phyloP scores from a whole-genome alignment of 2,329 filamentous ascomycete genomes.

The Neofusicoccum parvum region DNA sequence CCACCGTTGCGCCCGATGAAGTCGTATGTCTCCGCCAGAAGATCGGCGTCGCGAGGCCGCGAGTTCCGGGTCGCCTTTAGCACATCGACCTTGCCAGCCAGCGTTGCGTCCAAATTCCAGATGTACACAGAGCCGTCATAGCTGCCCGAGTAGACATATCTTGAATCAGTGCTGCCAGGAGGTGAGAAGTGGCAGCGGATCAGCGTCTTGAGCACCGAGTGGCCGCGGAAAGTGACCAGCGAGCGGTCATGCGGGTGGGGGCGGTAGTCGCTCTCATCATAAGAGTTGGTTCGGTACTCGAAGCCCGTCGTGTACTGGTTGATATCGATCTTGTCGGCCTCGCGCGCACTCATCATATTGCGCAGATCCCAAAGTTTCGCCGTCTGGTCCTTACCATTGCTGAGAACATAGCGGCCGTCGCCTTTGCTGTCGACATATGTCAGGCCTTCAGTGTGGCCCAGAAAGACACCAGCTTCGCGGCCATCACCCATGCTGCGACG shows the following conservation, averaged over 20 bases:
- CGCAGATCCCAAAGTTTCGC: slow-evolving; percentile 97
- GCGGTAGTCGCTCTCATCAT: slow-evolving; percentile 66
- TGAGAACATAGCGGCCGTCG: slow-evolving; percentile 85
- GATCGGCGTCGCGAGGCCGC: slow-evolving; percentile 57
- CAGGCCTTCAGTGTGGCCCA: slow-evolving; percentile 66
- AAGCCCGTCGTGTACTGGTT: slow-evolving; percentile 64
- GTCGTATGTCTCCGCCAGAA: slow-evolving; percentile 59
- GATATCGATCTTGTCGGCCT: slow-evolving; percentile 60
- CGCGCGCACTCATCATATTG: slow-evolving; percentile 77
- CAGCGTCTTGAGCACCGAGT: slow-evolving; percentile 83
- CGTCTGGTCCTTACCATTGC: slow-evolving; percentile 93
- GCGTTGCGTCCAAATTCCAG: slow-evolving; percentile 89
- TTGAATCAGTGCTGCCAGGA: slow-evolving; percentile 77
- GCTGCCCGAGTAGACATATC: slow-evolving; percentile 92
- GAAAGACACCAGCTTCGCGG: slow-evolving; percentile 64
- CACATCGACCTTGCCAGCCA: slow-evolving; percentile 78
- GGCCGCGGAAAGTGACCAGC: slow-evolving; percentile 89
- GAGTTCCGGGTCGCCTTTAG: slow-evolving; percentile 67
- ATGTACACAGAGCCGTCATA: slow-evolving; percentile 87
- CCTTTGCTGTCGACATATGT: slow-evolving; percentile 79
- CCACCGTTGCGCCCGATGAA: slow-evolving; percentile 57
- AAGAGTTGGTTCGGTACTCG: slow-evolving; percentile 73
- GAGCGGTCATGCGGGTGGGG: slow-evolving; percentile 85
- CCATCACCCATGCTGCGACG: slow-evolving; percentile 68
- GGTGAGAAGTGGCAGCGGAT: slow-evolving; percentile 97